Percentiles rank a stretch among this genome's conserved stretches.
Evolutionary conservation across 1,284 basidiomycete genomes (phyloP).

Genomic region (Pascua guehoae): DNA sequence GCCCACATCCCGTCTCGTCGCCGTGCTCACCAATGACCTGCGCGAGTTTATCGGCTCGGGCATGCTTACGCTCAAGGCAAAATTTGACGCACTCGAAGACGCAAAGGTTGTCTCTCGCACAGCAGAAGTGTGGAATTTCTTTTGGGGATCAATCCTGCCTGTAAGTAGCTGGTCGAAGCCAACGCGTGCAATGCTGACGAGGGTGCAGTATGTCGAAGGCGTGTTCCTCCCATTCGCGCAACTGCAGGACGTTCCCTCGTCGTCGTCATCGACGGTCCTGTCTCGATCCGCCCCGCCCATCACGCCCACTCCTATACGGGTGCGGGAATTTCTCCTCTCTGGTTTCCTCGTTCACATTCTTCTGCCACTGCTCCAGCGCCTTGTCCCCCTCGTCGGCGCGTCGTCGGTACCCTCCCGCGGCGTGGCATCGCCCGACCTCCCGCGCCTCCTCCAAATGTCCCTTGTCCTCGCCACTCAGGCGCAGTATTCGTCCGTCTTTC

Average conservation of each 20-base stretch:
- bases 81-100: constrained; percentile 66
- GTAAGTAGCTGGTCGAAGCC: constrained; percentile 23
- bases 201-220: constrained; percentile 48
- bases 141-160: constrained; percentile 87
- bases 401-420: constrained; percentile 5
- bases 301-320: constrained; percentile 30
- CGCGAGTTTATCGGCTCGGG: constrained; percentile 78
- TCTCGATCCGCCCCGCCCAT: constrained; percentile 9
- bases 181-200: not conserved
- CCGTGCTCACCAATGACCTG: constrained; percentile 69
- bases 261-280: constrained; percentile 4
- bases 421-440: constrained; percentile 26
- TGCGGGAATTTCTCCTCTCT: constrained; percentile 46
- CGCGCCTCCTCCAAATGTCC: constrained; percentile 45
- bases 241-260: constrained; percentile 31
- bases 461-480: constrained; percentile 49
- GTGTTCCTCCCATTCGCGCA: constrained; percentile 53
- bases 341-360: constrained; percentile 48
- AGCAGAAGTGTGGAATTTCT: constrained; percentile 88
- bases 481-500: constrained; percentile 39
- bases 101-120: constrained; percentile 63
- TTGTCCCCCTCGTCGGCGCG: constrained; percentile 29
- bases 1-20: constrained; percentile 47
- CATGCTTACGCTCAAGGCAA: constrained; percentile 86
- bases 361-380: constrained; percentile 41